Evolutionary conservation across 495 filamentous ascomycete species (phyloP).

Genomic region (Cetradonia linearis): DNA sequence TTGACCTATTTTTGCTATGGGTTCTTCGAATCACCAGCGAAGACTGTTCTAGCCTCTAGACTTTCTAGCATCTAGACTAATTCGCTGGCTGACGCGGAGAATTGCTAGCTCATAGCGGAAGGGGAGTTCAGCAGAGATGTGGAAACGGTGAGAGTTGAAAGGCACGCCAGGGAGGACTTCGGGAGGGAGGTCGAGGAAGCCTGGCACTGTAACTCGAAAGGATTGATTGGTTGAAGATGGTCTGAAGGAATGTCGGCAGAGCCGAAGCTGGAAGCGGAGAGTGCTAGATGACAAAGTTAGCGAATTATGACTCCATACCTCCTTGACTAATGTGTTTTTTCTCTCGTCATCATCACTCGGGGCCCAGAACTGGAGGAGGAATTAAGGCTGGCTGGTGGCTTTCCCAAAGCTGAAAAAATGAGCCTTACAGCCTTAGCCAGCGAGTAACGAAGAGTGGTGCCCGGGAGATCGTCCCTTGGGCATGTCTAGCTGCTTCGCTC

Average conservation of each 20-base stretch:
- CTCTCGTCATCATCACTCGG: not conserved
- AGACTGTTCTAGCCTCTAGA: not conserved
- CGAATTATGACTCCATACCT: not conserved
- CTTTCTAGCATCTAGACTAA: not conserved
- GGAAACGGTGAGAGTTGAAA: not conserved
- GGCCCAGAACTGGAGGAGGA: not conserved
- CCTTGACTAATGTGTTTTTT: not conserved
- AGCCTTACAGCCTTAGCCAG: not conserved
- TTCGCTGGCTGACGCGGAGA: not conserved
- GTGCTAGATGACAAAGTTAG: constrained; percentile 4
- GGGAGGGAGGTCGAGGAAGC: not conserved
- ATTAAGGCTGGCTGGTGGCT: not conserved
- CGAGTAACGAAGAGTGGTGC: not conserved
- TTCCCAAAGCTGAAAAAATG: not conserved
- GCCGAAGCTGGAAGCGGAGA: constrained; percentile 8
- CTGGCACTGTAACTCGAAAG: not conserved
- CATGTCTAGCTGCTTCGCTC: not conserved
- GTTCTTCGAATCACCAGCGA: not conserved
- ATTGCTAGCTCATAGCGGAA: not conserved
- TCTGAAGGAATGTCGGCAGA: constrained; percentile 8
- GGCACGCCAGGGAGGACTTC: not conserved
- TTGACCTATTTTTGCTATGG: not conserved
- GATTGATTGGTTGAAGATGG: constrained; percentile 5
- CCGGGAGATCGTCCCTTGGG: not conserved
- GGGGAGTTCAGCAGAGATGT: not conserved